Base-by-base conservation (phyloP, 1,139 yeast genomes). In the Candida anutae region DNA sequence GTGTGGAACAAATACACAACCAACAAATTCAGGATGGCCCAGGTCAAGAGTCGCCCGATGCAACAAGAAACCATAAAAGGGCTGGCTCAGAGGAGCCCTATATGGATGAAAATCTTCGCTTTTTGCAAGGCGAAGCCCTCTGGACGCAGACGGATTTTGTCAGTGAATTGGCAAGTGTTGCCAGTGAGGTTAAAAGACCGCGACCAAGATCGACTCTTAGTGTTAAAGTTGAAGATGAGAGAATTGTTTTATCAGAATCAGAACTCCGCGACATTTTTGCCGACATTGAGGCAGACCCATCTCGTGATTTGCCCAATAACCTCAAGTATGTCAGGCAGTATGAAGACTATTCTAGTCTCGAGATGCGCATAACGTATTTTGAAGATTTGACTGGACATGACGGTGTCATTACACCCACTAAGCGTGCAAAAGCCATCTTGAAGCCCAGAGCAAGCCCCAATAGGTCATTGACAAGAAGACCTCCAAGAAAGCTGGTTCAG, bases 1-100 rank as follows among this genome's bases (percentile, higher is more conserved):
- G 68, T 2, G 44, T 43, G 23, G 70, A 53, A 21, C 70, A 63
- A 38, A 63, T 65, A 25, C 53, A 49, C 25, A 69, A 64, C 35
- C 69, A 60, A 34, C 58, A 60, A 35, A 36, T 49, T 20, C 57
- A 49, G 29, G 70, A 64, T 31, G 35, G 41, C 5, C 30, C 39
- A 15, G 30, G 43, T 5, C 40, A 36, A 13, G 51, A 47, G 26
- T 48, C 40, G 10, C 26, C 14, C 9, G 17, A 24, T 12, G 26
- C n/a, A 23, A 6, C 28, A 30, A 12, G 27, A 11, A 5, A 11
- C 15, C 4, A 11, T 11, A 4, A 14, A 10, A 17, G 24, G 15
- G 14, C 10, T 11, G 23, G 22, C 12, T 42, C 47, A 11, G 54
- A 52, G 16, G 53, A 50, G 15, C 39, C 43, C 2, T 58, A 60